Conservation (phyloP, 2,329 filamentous ascomycete species). For the Cryphonectria parasitica region DNA sequence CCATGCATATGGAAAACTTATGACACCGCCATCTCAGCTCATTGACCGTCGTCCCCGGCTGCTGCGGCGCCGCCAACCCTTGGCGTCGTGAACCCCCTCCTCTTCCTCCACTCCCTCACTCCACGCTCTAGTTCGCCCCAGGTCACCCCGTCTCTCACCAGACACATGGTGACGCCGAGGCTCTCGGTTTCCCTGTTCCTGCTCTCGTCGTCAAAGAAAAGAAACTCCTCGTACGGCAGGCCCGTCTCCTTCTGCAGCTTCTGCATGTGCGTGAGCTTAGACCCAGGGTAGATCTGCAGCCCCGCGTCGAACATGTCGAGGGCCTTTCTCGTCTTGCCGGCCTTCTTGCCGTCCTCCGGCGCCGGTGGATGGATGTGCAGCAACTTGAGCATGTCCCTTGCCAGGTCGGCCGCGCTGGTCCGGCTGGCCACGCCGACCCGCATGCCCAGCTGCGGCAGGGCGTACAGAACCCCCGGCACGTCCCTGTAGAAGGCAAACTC, state of each 20-base stretch:
- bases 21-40: neutral
- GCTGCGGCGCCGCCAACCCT: neutral
- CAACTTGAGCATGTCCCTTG: constrained; percentile 76
- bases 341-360: constrained; percentile 32
- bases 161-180: constrained; percentile 81
- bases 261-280: constrained; percentile 85
- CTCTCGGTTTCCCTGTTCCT: constrained; percentile 81
- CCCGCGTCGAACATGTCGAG: constrained; percentile 64
- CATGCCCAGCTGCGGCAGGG: constrained; percentile 50
- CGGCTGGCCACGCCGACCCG: constrained; percentile 69
- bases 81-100: constrained; percentile 51
- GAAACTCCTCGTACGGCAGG: constrained; percentile 78
- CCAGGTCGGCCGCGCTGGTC: constrained; percentile 78
- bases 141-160: constrained; percentile 79
- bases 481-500: constrained; percentile 72
- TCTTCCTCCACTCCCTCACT: constrained; percentile 78
- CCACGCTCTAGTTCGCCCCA: constrained; percentile 79
- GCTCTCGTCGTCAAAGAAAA: constrained; percentile 94
- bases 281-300: constrained; percentile 72
- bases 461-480: constrained; percentile 68
- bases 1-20: too few relatives aligned
- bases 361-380: constrained; percentile 59
- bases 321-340: constrained; percentile 47
- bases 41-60: neutral
- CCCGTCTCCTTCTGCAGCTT: constrained; percentile 71